Evolutionary conservation across 108 stramenopile species (phyloP), one percentile per base, ranked within the genome.

Genomic region (Bacterosira constricta): DNA sequence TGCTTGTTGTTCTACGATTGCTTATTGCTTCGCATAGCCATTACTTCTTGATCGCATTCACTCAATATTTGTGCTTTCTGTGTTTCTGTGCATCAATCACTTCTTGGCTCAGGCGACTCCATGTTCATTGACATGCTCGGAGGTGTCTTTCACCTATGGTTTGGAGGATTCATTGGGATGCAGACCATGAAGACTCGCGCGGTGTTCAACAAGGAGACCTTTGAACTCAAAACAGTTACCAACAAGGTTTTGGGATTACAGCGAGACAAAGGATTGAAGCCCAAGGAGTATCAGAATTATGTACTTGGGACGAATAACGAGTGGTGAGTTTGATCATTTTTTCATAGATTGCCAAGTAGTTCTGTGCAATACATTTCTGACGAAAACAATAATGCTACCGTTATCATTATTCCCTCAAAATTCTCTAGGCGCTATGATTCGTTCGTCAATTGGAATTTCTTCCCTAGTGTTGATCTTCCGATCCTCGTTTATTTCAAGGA

Each of bases 401-500:
- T 8, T 12, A 41, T 12, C 39, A 41, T 12, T 12, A 41, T 41
- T 12, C 52, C 8, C 39, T 10, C 39, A 41, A 29, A n/a, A n/a
- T n/a, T n/a, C n/a, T n/a, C n/a, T n/a, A n/a, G n/a, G n/a, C 21
- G 68, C 3, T 74, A 74, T 61, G 63, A 49, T 52, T 51, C 67
- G 6, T 75, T 83, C 50, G 71, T 73, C 21, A 83, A 83, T 37
- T 83, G 66, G 65, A 73, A 79, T 26, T 83, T 83, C 68, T 73
- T 83, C 42, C 82, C 82, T 10, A 65, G 66, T 34, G 51, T 54
- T 29, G 20, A 70, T 36, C 65, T 83, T 44, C 82, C 82, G 3
- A 75, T 83, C 35, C 73, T 83, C 34, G 82, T 83, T 31, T 83
- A 83, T 50, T 83, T 83, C 59, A 79, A 79, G 27, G 82, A 83